phyloP scores from a whole-genome alignment of 768 basidiomycete species.

The Nevesoporus exiguus region DNA sequence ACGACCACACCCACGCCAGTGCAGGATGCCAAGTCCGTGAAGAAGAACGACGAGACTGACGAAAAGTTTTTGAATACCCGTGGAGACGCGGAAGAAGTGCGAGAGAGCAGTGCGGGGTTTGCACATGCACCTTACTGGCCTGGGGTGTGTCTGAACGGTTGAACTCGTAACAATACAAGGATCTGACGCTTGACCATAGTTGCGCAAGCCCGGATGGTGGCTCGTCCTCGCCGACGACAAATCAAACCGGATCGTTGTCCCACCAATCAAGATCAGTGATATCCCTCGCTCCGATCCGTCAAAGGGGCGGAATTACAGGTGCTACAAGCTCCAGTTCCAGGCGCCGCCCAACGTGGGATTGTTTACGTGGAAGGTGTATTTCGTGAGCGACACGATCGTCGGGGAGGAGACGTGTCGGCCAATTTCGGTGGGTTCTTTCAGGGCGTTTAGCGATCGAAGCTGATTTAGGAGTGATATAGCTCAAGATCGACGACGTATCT shows the following conservation, averaged over 20 bases:
- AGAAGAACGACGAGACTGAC: slow-evolving; percentile 58
- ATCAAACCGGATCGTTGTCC: slow-evolving; percentile 79
- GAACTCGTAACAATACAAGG: background rate
- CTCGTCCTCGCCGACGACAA: slow-evolving; percentile 86
- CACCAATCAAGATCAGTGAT: slow-evolving; percentile 77
- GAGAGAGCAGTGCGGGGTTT: slow-evolving; percentile 45
- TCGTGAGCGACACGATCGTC: slow-evolving; percentile 86
- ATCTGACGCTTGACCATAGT: slow-evolving; percentile 37
- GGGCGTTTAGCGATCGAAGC: background rate
- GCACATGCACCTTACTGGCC: slow-evolving; percentile 97
- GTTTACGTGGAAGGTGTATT: slow-evolving; percentile 85
- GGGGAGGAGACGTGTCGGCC: slow-evolving; percentile 73
- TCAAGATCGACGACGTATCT: slow-evolving; percentile 77
- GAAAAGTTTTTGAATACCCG: slow-evolving; percentile 65
- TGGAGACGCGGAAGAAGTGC: slow-evolving; percentile 59
- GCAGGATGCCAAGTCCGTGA: slow-evolving; percentile 41
- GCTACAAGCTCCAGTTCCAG: slow-evolving; percentile 93
- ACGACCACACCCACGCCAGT: slow-evolving; percentile 29
- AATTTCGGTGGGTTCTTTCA: slow-evolving; percentile 56
- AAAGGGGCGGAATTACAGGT: slow-evolving; percentile 59
- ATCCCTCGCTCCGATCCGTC: slow-evolving; percentile 60
- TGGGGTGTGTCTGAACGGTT: slow-evolving; percentile 47
- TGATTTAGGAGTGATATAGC: slow-evolving; percentile 43
- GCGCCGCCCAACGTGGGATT: slow-evolving; percentile 80
- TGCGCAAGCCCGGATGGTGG: slow-evolving; percentile 92